phyloP scores from a whole-genome alignment of 2,329 filamentous ascomycete species.

The Calonectria naviculata region DNA sequence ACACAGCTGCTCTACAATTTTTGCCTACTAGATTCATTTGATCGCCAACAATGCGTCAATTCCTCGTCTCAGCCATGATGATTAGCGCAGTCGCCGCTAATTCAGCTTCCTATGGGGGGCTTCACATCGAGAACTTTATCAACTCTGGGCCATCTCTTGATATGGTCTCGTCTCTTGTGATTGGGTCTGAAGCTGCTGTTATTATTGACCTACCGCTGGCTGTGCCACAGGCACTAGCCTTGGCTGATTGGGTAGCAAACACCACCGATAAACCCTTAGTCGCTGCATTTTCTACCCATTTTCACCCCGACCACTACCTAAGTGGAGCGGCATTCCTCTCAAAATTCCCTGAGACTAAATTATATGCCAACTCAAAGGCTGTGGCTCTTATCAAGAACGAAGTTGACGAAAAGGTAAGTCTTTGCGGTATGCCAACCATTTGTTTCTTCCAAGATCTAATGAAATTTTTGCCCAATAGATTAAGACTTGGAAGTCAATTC shows the following conservation, averaged over 20 bases:
- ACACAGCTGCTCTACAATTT: too few species aligned
- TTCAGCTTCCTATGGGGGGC: too few species aligned
- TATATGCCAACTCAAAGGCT: constrained; percentile 18
- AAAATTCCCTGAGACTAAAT: constrained; percentile 19
- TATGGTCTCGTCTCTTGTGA: constrained; percentile 26
- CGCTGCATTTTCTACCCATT: constrained; percentile 25
- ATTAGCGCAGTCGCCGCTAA: too few species aligned
- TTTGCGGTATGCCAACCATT: neutral
- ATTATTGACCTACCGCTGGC: constrained; percentile 22
- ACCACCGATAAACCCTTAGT: constrained; percentile 25
- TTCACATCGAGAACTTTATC: constrained; percentile 17
- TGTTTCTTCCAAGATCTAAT: neutral
- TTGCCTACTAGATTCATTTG: too few species aligned
- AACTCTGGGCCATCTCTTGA: constrained; percentile 14
- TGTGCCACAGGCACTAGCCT: constrained; percentile 11
- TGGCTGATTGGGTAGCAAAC: constrained; percentile 20
- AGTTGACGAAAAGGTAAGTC: constrained; percentile 10
- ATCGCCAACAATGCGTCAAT: too few species aligned
- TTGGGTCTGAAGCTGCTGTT: constrained; percentile 24
- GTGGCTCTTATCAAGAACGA: constrained; percentile 19
- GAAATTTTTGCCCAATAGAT: too few species aligned
- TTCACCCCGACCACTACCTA: constrained; percentile 26
- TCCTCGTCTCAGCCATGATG: too few species aligned
- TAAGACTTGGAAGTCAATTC: too few species aligned
- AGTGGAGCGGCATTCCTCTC: constrained; percentile 11